A percentile compares a stretch with the other conserved stretches of the same genome.
Evolutionary conservation across 2,329 filamentous ascomycete species (phyloP).

Genomic region (Raffaelea ambrosiae): DNA sequence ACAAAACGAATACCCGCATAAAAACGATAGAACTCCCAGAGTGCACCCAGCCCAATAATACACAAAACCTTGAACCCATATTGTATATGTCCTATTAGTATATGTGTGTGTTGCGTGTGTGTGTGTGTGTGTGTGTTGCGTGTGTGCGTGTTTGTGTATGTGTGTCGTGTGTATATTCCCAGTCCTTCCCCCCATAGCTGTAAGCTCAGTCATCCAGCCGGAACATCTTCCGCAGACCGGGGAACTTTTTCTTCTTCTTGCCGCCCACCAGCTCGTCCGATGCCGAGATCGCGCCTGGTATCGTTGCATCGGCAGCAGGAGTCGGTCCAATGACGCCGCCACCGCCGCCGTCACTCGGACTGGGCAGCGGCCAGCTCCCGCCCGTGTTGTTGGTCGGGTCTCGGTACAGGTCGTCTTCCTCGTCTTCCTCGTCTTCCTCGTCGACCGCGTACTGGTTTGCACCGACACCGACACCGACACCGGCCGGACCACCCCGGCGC

Average conservation of each 20-base stretch:
- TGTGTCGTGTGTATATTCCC: background rate
- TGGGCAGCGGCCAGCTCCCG: slow-evolving; percentile 42
- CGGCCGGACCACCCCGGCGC: slow-evolving; percentile 25
- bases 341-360: too few relatives aligned
- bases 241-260: slow-evolving; percentile 58
- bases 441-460: background rate
- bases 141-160: too few relatives aligned
- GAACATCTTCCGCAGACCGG: slow-evolving; percentile 57
- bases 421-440: slow-evolving; percentile 14
- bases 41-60: too few relatives aligned
- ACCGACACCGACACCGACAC: background rate
- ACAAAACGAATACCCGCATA: too few relatives aligned
- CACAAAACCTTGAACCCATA: too few relatives aligned
- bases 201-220: slow-evolving; percentile 29
- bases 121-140: too few relatives aligned
- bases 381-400: background rate
- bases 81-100: too few relatives aligned
- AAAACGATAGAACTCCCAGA: too few relatives aligned
- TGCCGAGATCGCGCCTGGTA: background rate
- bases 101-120: too few relatives aligned
- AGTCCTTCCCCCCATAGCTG: background rate
- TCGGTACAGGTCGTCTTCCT: slow-evolving; percentile 4
- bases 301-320: slow-evolving; percentile 17
- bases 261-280: background rate
- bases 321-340: slow-evolving; percentile 13